Evolutionary conservation across 805 yeast genomes (phyloP).

Genomic region (Candida dendrica): DNA sequence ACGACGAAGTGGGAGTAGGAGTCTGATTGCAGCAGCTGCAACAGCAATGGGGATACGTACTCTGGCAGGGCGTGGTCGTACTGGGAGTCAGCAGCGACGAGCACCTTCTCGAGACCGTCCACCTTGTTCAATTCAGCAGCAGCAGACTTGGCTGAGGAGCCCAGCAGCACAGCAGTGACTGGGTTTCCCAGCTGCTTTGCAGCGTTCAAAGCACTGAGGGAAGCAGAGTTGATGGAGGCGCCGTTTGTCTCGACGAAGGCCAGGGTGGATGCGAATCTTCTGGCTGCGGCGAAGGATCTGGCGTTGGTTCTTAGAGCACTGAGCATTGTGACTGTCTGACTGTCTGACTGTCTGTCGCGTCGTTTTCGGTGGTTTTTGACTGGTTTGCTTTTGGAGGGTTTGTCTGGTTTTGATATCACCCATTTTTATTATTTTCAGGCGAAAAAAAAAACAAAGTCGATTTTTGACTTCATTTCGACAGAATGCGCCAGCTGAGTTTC

Average conservation of each 20-base stretch:
- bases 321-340: not conserved
- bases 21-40: slow-evolving; percentile 24
- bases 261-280: slow-evolving; percentile 52
- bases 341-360: too few species aligned
- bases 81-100: slow-evolving; percentile 49
- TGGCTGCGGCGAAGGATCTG: slow-evolving; percentile 1
- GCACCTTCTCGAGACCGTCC: slow-evolving; percentile 31
- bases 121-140: slow-evolving; percentile 49
- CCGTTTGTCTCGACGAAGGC: not conserved
- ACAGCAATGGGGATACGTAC: slow-evolving; percentile 63
- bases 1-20: slow-evolving; percentile 66
- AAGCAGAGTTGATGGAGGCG: slow-evolving; percentile 31
- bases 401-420: too few species aligned
- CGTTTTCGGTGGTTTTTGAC: too few species aligned
- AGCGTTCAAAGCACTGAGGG: slow-evolving; percentile 70
- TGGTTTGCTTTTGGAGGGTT: too few species aligned
- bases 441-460: too few species aligned
- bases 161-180: slow-evolving; percentile 71
- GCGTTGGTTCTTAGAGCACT: not conserved
- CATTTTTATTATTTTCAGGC: too few species aligned
- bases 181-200: slow-evolving; percentile 73
- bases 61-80: slow-evolving; percentile 77
- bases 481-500: too few species aligned
- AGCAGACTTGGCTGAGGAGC: slow-evolving; percentile 44
- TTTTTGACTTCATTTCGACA: too few species aligned